Percentiles rank a stretch among this genome's conserved stretches.
Evolutionary conservation across 169 alveolate species (phyloP).

Genomic region (Cryptosporidium xiaoi): DNA sequence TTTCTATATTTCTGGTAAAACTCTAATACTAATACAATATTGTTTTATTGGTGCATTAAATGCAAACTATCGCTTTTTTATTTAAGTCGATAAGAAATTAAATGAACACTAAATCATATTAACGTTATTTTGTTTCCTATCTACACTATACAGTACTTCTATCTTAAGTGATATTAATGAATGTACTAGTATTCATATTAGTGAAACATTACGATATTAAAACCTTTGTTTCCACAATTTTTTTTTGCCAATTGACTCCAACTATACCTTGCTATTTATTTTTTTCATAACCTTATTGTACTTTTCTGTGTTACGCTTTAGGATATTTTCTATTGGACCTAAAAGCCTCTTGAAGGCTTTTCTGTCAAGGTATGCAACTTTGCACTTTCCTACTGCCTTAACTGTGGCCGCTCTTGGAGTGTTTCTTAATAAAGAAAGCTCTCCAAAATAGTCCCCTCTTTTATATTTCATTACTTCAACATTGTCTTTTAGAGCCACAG

Average conservation of each 20-base stretch:
- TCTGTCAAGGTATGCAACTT: slow-evolving; percentile 91
- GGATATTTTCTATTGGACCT: slow-evolving; percentile 94
- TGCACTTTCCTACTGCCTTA: slow-evolving; percentile 85
- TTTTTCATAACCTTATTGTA: slow-evolving; percentile 82
- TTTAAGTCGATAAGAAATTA: background rate
- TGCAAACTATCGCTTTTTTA: background rate
- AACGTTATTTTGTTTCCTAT: no score
- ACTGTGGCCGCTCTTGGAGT: slow-evolving; percentile 96
- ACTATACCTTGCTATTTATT: slow-evolving; percentile 39
- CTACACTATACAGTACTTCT: no score
- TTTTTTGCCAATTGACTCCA: background rate
- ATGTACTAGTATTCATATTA: background rate
- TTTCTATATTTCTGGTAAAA: background rate
- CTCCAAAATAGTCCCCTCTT: slow-evolving; percentile 97
- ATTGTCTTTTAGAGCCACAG: slow-evolving; percentile 92
- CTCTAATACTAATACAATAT: background rate
- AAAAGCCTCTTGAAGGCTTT: slow-evolving; percentile 92
- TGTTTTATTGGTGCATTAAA: background rate
- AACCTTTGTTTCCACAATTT: background rate
- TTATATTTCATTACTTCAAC: slow-evolving; percentile 87
- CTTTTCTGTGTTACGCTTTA: slow-evolving; percentile 92
- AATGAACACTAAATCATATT: no score
- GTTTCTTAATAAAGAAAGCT: slow-evolving; percentile 92
- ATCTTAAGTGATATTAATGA: no score
- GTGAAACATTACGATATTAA: background rate